Conservation (phyloP, 164 flowering plant species). For the Stephania cephalantha region DNA sequence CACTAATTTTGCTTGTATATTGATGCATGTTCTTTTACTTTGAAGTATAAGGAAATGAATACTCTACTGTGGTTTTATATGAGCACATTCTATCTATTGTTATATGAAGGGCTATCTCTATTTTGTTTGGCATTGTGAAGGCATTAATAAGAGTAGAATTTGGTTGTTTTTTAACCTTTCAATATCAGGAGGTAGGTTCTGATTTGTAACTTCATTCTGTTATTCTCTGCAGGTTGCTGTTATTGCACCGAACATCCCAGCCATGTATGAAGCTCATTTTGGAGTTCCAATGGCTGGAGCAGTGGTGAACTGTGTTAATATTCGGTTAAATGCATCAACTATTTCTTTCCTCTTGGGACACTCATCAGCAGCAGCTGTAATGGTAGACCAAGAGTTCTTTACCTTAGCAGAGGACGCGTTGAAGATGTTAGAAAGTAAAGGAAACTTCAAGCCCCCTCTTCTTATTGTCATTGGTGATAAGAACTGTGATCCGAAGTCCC, state of each 20-base stretch:
- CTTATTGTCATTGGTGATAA: slow-evolving; percentile 73
- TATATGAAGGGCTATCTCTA: too few species aligned
- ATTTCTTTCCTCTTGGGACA: slow-evolving; percentile 77
- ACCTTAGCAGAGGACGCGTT: slow-evolving; percentile 77
- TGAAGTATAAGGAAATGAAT: too few species aligned
- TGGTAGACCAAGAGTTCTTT: slow-evolving; percentile 94
- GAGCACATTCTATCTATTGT: too few species aligned
- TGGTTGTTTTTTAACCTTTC: too few species aligned
- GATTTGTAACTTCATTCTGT: background rate
- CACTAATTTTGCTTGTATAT: too few species aligned
- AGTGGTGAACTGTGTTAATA: slow-evolving; percentile 70
- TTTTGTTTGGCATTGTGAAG: too few species aligned
- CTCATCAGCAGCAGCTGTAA: slow-evolving; percentile 54
- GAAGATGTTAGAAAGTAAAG: slow-evolving; percentile 39
- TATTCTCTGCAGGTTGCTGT: slow-evolving; percentile 64
- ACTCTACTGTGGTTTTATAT: too few species aligned
- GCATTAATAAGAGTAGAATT: too few species aligned
- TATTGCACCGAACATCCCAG: slow-evolving; percentile 93
- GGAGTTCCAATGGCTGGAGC: slow-evolving; percentile 98
- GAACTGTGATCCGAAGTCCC: slow-evolving; percentile 49
- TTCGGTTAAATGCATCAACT: slow-evolving; percentile 72
- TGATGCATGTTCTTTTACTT: too few species aligned
- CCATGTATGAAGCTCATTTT: slow-evolving; percentile 88
- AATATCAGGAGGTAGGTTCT: too few species aligned
- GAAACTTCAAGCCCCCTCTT: slow-evolving; percentile 47